phyloP scores from a whole-genome alignment of 768 basidiomycete genomes.

The Amanita polypyramis region DNA sequence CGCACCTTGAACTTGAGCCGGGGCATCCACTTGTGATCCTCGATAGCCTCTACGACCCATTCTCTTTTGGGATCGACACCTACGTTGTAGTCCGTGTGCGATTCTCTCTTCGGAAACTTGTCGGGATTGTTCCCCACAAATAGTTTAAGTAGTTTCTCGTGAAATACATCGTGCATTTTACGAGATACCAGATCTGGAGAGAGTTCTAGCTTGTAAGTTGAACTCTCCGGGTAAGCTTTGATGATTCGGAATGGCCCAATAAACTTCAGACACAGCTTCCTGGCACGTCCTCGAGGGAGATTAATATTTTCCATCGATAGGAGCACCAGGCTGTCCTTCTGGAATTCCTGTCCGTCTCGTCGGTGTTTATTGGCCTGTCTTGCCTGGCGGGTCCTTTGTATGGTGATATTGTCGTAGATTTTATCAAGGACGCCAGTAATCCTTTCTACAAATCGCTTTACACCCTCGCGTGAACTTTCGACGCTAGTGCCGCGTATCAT shows the following conservation, averaged over 20 bases:
- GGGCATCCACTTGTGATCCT: constrained; percentile 14
- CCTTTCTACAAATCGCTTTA: neutral
- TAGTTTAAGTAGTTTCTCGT: neutral
- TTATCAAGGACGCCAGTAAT: neutral
- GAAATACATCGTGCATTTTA: neutral
- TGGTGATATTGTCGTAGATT: neutral
- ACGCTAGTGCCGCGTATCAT: constrained; percentile 11
- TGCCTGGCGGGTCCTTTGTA: neutral
- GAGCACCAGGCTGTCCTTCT: constrained; percentile 20
- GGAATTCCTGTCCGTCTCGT: constrained; percentile 11
- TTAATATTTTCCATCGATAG: constrained; percentile 26
- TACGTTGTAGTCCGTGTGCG: neutral
- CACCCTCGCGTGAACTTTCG: neutral
- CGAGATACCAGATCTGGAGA: neutral
- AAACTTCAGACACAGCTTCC: constrained; percentile 25
- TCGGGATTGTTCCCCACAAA: neutral
- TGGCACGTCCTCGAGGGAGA: constrained; percentile 21
- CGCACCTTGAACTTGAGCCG: constrained; percentile 16
- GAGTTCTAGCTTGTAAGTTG: neutral
- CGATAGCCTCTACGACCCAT: constrained; percentile 26
- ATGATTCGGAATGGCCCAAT: constrained; percentile 28
- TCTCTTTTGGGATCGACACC: constrained; percentile 16
- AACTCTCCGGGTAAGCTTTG: neutral
- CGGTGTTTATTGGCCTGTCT: constrained; percentile 18
- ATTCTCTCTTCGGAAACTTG: neutral